Evolutionary conservation across 1,139 yeast species (phyloP).

Genomic region (Candida anutae): DNA sequence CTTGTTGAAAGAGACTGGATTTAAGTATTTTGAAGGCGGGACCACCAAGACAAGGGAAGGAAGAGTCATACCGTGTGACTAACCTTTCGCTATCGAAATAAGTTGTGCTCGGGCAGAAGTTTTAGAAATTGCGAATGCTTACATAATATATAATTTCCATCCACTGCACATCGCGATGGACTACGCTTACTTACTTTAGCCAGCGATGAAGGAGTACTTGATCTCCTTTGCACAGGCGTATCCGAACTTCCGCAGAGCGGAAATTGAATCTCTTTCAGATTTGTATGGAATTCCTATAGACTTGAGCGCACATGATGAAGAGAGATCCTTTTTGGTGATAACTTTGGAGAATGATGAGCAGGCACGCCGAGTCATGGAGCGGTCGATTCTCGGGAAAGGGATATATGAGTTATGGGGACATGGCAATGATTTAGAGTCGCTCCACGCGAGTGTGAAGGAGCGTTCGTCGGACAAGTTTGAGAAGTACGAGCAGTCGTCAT

Average conservation of each 20-base stretch:
- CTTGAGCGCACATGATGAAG: conserved; percentile 48
- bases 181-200: no score
- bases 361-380: conserved; percentile 53
- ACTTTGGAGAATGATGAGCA: conserved; percentile 56
- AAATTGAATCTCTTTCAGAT: conserved; percentile 76
- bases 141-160: no score
- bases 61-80: no score
- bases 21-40: no score
- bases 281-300: conserved; percentile 51
- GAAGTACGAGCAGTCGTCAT: conserved; percentile 37
- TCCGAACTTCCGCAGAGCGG: conserved; percentile 72
- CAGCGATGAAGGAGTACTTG: conserved; percentile 50
- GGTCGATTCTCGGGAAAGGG: conserved; percentile 67
- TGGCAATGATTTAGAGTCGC: conserved; percentile 46
- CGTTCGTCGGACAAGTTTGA: conserved; percentile 21
- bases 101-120: no score
- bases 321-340: conserved; percentile 65
- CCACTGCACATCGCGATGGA: no score
- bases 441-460: conserved; percentile 48
- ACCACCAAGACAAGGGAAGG: no score
- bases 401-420: conserved; percentile 84
- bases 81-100: no score
- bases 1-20: no score
- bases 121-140: no score
- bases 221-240: conserved; percentile 81